Conservation (phyloP, 495 filamentous ascomycete genomes). For the Pyrenula aspistea region DNA sequence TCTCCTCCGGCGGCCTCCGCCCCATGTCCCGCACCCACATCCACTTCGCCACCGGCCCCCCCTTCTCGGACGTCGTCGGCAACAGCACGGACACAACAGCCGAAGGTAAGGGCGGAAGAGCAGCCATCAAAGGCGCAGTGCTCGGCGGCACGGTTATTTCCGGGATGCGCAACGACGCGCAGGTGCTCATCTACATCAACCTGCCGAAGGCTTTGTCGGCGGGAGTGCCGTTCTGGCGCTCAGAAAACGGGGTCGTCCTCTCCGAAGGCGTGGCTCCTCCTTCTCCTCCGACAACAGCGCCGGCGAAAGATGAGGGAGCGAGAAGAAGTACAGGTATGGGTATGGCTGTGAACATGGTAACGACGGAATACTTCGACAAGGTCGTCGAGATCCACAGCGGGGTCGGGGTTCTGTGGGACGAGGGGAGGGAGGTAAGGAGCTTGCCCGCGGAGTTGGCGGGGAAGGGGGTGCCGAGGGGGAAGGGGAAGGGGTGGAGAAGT, state of each 20-base stretch:
- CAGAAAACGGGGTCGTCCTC: slow-evolving; percentile 68
- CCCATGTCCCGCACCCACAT: slow-evolving; percentile 76
- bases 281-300: too few species aligned
- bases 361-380: slow-evolving; percentile 30
- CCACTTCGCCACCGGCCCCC: slow-evolving; percentile 67
- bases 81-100: not conserved
- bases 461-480: slow-evolving; percentile 22
- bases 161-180: slow-evolving; percentile 72
- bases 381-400: slow-evolving; percentile 46
- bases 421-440: slow-evolving; percentile 46
- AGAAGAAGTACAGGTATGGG: slow-evolving; percentile 6
- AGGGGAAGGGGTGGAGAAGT: not conserved
- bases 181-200: slow-evolving; percentile 73
- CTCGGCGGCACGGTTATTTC: slow-evolving; percentile 46
- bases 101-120: slow-evolving; percentile 1
- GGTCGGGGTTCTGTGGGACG: slow-evolving; percentile 53
- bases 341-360: slow-evolving; percentile 18
- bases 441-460: slow-evolving; percentile 21
- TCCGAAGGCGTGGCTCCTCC: slow-evolving; percentile 28
- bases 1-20: slow-evolving; percentile 60
- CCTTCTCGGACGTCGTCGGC: slow-evolving; percentile 22
- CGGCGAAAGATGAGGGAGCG: too few species aligned
- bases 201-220: slow-evolving; percentile 49
- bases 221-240: slow-evolving; percentile 70
- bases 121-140: not conserved